Base-by-base conservation (phyloP, 768 basidiomycete genomes). In the Collybia nuda region DNA sequence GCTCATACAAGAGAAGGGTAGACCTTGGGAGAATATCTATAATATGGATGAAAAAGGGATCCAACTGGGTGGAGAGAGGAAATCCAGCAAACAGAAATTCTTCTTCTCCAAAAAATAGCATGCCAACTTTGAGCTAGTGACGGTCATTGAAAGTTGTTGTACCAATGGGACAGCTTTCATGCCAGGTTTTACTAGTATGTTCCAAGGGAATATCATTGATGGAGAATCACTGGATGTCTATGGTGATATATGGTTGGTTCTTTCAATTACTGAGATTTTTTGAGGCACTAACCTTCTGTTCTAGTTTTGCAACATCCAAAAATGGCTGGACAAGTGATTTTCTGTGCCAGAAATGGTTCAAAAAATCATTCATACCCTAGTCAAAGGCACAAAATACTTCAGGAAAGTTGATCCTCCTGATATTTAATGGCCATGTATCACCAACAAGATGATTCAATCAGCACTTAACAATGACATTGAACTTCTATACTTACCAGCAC, bases 301-400 rank as follows among this genome's bases (percentile, higher is more conserved):
- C 1, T 26, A 74, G 71, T 26, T 57, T 73, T 38, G 56, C 58
- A 2, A 55, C 47, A 15, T 70, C 69, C 2, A 44, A 54, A n/a
- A 74, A 69, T 53, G 75, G 75, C 1, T 77, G 74, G 75, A 74
- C 69, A 6, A 60, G 68, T 53, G 58, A 72, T 41, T 51, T 54
- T 3, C 40, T 75, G 6, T 62, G 66, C 29, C 22, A 36, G 1
- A 47, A 63, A n/a, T 76, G 76, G 76, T 69, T 76, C 32, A 28
- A 61, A 39, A 50, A 66, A 8, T 49, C 29, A 17, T 78, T 76
- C 49, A 61, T 75, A 40, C 74, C 66, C 5, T 62, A 69, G 32
- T 63, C 67, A 2, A 62, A 32, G 15, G 61, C 55, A 4, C 58
- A 50, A 5, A 66, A 67, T 28, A 55, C 32, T 1, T 54, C 59